phyloP scores from a whole-genome alignment of 2,329 filamentous ascomycete genomes.

The Knufia fluminis region DNA sequence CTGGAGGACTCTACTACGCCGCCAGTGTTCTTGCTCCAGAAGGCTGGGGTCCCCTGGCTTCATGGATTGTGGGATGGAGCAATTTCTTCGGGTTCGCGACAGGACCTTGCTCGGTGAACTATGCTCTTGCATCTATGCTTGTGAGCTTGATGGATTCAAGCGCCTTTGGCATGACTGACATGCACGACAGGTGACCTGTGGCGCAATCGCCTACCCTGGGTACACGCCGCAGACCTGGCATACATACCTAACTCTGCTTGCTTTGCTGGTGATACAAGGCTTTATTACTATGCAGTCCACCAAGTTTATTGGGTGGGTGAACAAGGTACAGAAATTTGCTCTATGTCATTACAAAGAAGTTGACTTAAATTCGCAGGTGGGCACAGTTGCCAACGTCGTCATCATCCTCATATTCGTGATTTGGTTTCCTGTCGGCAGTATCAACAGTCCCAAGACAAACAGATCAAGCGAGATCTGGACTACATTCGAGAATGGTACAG shows the following conservation, averaged over 20 bases:
- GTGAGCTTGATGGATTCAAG: too few species aligned
- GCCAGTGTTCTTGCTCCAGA: constrained; percentile 28
- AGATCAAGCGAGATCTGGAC: constrained; percentile 26
- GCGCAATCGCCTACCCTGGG: constrained; percentile 26
- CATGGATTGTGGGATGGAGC: constrained; percentile 26
- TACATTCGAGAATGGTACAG: constrained; percentile 24
- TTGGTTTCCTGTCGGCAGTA: constrained; percentile 28
- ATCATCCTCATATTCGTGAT: constrained; percentile 29
- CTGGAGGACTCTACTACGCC: constrained; percentile 28
- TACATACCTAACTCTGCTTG: constrained; percentile 27
- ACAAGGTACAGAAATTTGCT: constrained; percentile 9
- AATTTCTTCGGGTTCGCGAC: constrained; percentile 27
- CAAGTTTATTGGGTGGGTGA: constrained; percentile 29
- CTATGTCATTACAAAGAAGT: not conserved
- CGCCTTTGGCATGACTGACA: too few species aligned
- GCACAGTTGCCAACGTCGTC: constrained; percentile 25
- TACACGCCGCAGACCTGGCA: constrained; percentile 29
- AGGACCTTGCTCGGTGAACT: constrained; percentile 28
- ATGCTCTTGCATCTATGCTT: constrained; percentile 30
- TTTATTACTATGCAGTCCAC: constrained; percentile 29
- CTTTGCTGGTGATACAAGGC: constrained; percentile 27
- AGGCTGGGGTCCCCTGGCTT: constrained; percentile 20
- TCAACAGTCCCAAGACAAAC: constrained; percentile 27
- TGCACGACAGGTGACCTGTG: constrained; percentile 27
- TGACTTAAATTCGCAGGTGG: constrained; percentile 12